A percentile compares a stretch with the other conserved stretches of the same genome.
Evolutionary conservation across 108 stramenopile genomes (phyloP).

Genomic region (Nitzschia putrida): DNA sequence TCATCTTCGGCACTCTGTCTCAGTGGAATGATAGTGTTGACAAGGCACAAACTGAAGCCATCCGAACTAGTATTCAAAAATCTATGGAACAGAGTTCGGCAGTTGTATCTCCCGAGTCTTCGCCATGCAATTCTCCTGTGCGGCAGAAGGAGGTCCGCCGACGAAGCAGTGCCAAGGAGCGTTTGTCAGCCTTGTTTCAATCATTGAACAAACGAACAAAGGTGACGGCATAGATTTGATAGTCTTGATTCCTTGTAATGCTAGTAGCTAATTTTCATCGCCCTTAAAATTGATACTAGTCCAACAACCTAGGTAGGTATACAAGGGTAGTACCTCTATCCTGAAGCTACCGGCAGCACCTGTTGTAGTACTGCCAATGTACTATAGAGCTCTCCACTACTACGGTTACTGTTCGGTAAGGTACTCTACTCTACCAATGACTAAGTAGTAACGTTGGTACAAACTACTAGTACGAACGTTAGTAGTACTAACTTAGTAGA

Average conservation of each 20-base stretch:
- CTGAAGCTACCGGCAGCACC: too few relatives aligned
- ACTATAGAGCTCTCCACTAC: too few relatives aligned
- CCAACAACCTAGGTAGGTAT: too few relatives aligned
- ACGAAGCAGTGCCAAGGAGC: conserved; percentile 3
- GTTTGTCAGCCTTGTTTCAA: not conserved
- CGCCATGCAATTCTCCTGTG: not conserved
- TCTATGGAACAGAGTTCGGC: not conserved
- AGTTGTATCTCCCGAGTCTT: not conserved
- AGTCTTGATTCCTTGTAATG: not conserved
- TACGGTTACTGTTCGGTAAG: too few relatives aligned
- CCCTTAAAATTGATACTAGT: not conserved
- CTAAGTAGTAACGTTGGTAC: too few relatives aligned
- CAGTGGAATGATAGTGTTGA: not conserved
- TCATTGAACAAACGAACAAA: not conserved
- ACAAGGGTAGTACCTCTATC: too few relatives aligned
- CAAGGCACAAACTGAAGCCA: not conserved
- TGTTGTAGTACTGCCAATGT: too few relatives aligned
- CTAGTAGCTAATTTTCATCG: not conserved
- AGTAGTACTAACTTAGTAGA: too few relatives aligned
- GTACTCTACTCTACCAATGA: too few relatives aligned
- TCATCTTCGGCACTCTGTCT: not conserved
- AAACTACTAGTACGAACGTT: too few relatives aligned
- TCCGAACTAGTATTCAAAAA: not conserved
- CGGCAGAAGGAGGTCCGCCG: not conserved
- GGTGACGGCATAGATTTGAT: not conserved